Base-by-base conservation (phyloP, 495 filamentous ascomycete genomes). In the Amniculicola lignicola region DNA sequence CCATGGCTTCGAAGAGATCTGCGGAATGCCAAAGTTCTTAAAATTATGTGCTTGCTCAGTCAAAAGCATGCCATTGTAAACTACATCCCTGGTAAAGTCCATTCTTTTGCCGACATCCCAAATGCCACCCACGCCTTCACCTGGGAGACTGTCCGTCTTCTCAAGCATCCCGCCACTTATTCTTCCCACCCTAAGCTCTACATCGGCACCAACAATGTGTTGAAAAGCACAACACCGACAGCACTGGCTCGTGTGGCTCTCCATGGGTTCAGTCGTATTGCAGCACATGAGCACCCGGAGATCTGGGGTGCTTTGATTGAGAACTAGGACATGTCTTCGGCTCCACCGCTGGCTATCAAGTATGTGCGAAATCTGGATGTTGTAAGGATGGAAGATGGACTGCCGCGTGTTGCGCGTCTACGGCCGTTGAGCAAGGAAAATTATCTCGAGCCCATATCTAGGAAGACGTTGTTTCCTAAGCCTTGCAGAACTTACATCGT, bases 401-500 rank as follows among this genome's bases (percentile, higher is more conserved):
- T 80, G 5, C 48, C 71, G 2, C 55, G 71, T 1, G 59, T 64
- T 3, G 58, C 66, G 10, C 61, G 68, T 7, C 67, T 77, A 12
- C 64, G 69, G 2, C 35, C 62, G 11, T 44, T 77, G 7, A 58
- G 69, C 1, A 56, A 53, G 4, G 35, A 68, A 4, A 35, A 46
- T n/a, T 39, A 27, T 11, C 52, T 22, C 28, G 19, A 46, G 9
- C 18, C 42, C 1, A 40, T 27, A 15, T 35, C 24, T 4, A 36
- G 19, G 11, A 46, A 28, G 0, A 59, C 25, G 4, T 51, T 70
- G 1, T 52, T 64, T 1, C 69, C 70, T 4, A 60, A 60, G 6
- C 55, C 66, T 0, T 67, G 73, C n/a, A 73, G 71, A 3, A 75
- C 76, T 0, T 79, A 79, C 54, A 22, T 79, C 10, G 69, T 79